Evolutionary conservation across 2,329 filamentous ascomycete species (phyloP).

Genomic region (Phaeosphaeria sp.): DNA sequence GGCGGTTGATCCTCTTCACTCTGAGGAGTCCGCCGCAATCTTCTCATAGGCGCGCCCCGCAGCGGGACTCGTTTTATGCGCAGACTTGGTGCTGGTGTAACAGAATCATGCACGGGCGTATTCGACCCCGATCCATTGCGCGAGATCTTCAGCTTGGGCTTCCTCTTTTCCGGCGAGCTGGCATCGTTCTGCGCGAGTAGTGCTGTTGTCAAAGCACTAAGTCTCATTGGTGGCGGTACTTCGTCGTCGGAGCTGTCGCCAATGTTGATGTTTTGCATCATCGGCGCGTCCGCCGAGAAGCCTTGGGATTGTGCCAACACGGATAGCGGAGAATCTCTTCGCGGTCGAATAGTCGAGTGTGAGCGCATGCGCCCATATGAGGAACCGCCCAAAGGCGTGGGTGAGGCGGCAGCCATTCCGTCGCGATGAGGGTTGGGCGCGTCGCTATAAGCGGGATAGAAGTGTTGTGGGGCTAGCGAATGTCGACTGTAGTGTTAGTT

Average conservation of each 20-base stretch:
- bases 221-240: constrained; percentile 84
- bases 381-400: constrained; percentile 45
- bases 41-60: constrained; percentile 48
- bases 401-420: constrained; percentile 49
- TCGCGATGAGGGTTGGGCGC: constrained; percentile 19
- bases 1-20: constrained; percentile 48
- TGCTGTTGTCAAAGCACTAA: constrained; percentile 90
- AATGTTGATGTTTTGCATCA: constrained; percentile 59
- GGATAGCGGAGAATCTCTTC: constrained; percentile 56
- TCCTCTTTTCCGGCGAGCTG: constrained; percentile 47
- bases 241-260: constrained; percentile 96
- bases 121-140: constrained; percentile 45
- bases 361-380: constrained; percentile 50
- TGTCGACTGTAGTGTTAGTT: constrained; percentile 47
- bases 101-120: constrained; percentile 47
- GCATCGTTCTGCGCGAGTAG: constrained; percentile 65
- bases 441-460: constrained; percentile 29
- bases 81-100: constrained; percentile 50
- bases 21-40: constrained; percentile 48
- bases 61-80: constrained; percentile 49
- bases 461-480: constrained; percentile 44
- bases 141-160: constrained; percentile 48
- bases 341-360: constrained; percentile 42
- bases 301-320: constrained; percentile 53
- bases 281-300: constrained; percentile 54